Evolutionary conservation across 2,329 filamentous ascomycete genomes (phyloP).

Genomic region (Arthrocladium fulminans): DNA sequence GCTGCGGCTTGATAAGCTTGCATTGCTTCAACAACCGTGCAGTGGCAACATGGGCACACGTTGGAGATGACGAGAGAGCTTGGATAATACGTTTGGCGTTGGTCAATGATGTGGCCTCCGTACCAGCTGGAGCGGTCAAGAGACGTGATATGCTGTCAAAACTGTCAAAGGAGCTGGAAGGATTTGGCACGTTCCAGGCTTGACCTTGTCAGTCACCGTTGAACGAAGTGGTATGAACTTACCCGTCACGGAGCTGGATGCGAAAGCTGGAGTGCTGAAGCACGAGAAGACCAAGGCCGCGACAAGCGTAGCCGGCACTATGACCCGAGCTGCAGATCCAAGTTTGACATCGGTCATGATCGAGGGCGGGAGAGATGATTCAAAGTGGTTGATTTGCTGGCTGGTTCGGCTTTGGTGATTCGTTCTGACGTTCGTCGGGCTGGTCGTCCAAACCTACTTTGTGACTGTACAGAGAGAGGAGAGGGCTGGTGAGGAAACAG

Average conservation of each 20-base stretch:
- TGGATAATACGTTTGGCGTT: conserved; percentile 8
- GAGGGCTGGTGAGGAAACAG: background rate
- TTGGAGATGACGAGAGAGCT: conserved; percentile 3
- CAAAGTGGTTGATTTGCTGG: background rate
- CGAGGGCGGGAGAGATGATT: background rate
- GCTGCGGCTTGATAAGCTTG: conserved; percentile 5
- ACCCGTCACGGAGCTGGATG: background rate
- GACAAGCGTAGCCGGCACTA: background rate
- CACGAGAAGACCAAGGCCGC: background rate
- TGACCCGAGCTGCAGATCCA: background rate
- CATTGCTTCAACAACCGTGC: conserved; percentile 6
- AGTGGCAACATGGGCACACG: conserved; percentile 2
- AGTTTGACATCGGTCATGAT: background rate
- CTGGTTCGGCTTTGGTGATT: background rate
- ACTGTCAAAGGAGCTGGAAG: background rate
- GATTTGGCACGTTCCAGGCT: background rate
- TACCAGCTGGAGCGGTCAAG: background rate
- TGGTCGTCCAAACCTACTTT: background rate
- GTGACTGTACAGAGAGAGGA: background rate
- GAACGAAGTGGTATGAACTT: background rate
- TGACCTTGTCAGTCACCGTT: background rate
- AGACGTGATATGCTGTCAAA: conserved; percentile 1
- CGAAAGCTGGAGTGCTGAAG: background rate
- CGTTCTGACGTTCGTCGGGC: background rate
- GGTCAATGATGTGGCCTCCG: background rate